A percentile compares a stretch with the other conserved stretches of the same genome.
Conservation (phyloP, 2,329 filamentous ascomycete species). For the Diatrype stigma region DNA sequence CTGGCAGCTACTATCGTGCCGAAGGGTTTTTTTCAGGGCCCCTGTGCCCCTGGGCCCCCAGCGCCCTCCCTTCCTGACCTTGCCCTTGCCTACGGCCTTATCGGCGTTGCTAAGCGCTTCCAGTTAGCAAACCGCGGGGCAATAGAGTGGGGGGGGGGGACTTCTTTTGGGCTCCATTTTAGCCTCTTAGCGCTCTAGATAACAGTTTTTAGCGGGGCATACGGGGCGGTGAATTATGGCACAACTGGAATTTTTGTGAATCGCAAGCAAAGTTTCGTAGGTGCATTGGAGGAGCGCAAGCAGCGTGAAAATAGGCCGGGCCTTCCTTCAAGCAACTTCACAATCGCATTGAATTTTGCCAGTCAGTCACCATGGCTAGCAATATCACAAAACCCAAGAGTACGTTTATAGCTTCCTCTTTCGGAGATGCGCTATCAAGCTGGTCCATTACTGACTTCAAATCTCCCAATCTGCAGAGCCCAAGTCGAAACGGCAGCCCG, state of each 20-base stretch:
- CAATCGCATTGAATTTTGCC: neutral
- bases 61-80: too few relatives aligned
- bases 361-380: constrained; percentile 22
- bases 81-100: too few relatives aligned
- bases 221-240: constrained; percentile 20
- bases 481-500: constrained; percentile 86
- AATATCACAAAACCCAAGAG: constrained; percentile 28
- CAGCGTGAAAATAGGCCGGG: neutral
- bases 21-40: too few relatives aligned
- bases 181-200: constrained; percentile 10
- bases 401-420: constrained; percentile 12
- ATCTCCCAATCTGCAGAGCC: constrained; percentile 58
- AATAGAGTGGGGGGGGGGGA: neutral
- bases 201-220: constrained; percentile 15
- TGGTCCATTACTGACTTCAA: constrained; percentile 5
- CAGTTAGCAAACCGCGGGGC: neutral
- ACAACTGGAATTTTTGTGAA: constrained; percentile 22
- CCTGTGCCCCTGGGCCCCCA: too few relatives aligned
- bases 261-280: constrained; percentile 1
- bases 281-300: neutral
- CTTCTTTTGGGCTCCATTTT: constrained; percentile 1
- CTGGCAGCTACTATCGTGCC: too few relatives aligned
- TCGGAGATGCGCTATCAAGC: neutral
- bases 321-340: constrained; percentile 3
- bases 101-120: too few relatives aligned